Evolutionary conservation across 305 asterid species (phyloP).

Genomic region (Fraxinus latifolia): DNA sequence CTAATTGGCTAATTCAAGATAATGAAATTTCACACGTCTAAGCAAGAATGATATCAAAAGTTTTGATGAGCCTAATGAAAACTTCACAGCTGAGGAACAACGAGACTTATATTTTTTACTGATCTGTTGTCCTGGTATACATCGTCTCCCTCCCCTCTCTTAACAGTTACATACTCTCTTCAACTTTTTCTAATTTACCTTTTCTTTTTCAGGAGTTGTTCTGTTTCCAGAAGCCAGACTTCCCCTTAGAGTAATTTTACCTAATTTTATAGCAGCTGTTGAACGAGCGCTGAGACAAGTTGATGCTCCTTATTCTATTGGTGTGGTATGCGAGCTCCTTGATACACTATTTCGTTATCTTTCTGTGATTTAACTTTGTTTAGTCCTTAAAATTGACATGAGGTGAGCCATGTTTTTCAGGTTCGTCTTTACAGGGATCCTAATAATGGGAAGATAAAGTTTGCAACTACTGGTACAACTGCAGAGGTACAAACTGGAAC

Average conservation of each 20-base stretch:
- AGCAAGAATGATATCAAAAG: conserved; percentile 1
- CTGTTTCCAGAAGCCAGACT: conserved; percentile 89
- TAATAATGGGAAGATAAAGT: conserved; percentile 41
- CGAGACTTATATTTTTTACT: neutral
- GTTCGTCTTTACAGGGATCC: conserved; percentile 65
- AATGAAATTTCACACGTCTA: conserved; percentile 2
- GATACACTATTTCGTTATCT: conserved; percentile 6
- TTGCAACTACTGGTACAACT: conserved; percentile 76
- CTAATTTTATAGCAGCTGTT: conserved; percentile 70
- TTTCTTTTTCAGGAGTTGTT: conserved; percentile 56
- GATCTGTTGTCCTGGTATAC: conserved; percentile 3
- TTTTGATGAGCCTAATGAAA: neutral
- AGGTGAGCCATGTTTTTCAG: conserved; percentile 41
- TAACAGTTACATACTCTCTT: conserved; percentile 2
- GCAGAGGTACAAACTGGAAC: conserved; percentile 65
- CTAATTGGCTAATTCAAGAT: neutral
- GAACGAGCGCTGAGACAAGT: conserved; percentile 74
- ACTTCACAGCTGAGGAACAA: neutral
- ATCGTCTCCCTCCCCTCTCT: neutral
- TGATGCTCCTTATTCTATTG: conserved; percentile 74
- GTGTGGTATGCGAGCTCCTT: conserved; percentile 61
- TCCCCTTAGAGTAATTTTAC: conserved; percentile 79
- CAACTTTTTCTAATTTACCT: conserved; percentile 15
- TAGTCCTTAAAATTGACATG: conserved; percentile 22
- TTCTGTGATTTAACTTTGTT: conserved; percentile 1